Percentiles rank a stretch among this genome's conserved stretches.
Conservation (phyloP, 2,329 filamentous ascomycete species). For the Claviceps maximensis region DNA sequence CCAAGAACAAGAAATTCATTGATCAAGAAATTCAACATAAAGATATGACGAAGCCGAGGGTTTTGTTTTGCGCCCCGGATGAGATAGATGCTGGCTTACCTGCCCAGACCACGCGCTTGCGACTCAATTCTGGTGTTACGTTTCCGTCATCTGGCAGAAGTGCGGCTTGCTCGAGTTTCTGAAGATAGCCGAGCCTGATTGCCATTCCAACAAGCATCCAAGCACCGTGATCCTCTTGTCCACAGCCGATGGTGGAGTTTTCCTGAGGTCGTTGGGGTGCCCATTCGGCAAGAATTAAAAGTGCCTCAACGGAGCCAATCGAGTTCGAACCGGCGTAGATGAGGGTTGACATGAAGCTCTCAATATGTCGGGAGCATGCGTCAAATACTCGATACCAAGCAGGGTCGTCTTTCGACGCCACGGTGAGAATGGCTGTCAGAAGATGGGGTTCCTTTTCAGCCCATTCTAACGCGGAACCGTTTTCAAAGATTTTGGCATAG, state of each 20-base stretch:
- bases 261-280: conserved; percentile 51
- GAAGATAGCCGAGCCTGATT: conserved; percentile 55
- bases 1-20: no score
- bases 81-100: no score
- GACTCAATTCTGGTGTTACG: conserved; percentile 45
- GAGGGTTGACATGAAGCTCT: conserved; percentile 51
- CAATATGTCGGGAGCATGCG: conserved; percentile 57
- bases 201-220: conserved; percentile 69
- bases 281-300: conserved; percentile 61
- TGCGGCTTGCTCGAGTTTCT: conserved; percentile 55
- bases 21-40: no score
- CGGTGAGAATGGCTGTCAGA: conserved; percentile 55
- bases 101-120: conserved; percentile 56
- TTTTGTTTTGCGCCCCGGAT: no score
- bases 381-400: conserved; percentile 50
- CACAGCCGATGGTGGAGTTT: conserved; percentile 51
- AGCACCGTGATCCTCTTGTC: conserved; percentile 60
- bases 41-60: no score
- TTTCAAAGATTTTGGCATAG: conserved; percentile 42
- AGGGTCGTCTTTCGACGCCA: conserved; percentile 57
- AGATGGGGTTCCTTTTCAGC: conserved; percentile 51
- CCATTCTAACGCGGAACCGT: conserved; percentile 37
- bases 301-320: conserved; percentile 57
- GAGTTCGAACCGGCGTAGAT: conserved; percentile 53
- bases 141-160: conserved; percentile 47